Evolutionary conservation across 2,329 filamentous ascomycete genomes (phyloP), one percentile per base, ranked within the genome.

Genomic region (Juglanconis sp.): DNA sequence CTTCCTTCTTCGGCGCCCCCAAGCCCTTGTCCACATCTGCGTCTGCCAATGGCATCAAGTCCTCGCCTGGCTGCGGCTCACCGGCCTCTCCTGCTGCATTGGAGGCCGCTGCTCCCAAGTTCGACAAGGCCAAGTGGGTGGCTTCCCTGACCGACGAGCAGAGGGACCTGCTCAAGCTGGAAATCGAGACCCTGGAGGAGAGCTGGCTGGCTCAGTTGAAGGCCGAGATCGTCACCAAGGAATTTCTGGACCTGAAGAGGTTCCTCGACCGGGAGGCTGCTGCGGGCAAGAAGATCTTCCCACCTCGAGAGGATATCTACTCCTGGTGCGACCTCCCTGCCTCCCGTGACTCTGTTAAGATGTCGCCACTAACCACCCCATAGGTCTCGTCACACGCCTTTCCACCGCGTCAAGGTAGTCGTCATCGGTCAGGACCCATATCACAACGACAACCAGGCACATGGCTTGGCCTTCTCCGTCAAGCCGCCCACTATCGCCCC

Each of bases 391-490:
- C 90, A 96, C 73, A 97, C 94, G 0, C 93, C 95, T 7, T 87
- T 99, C 68, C 79, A 88, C 77, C 88, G 82, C 13, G 93, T 98
- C 73, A 96, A 96, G 74, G 90, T 90, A 60, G 93, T 99, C 63
- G 92, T 99, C 70, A 76, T 98, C 57, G 95, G 95, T 65, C 95
- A 99, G 78, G 95, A 99, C 73, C 95, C 95, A 3, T 99, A 99
- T 75, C 95, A 99, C 79, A 96, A 96, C 73, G 74, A 86, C 73
- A 96, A 96, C 74, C 95, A 99, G 80, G 95, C 95, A 54, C 95
- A 98, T 74, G 95, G 95, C 48, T 87, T 99, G 61, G 94, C 91
- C 72, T 99, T 99, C 81, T 96, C 92, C 52, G 93, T 98, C 58
- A 90, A 91, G 9, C 88, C 94, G 3, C 95, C 95, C 0, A 96